Evolutionary conservation across 2,329 filamentous ascomycete genomes (phyloP).

Genomic region (Venturia asperata): DNA sequence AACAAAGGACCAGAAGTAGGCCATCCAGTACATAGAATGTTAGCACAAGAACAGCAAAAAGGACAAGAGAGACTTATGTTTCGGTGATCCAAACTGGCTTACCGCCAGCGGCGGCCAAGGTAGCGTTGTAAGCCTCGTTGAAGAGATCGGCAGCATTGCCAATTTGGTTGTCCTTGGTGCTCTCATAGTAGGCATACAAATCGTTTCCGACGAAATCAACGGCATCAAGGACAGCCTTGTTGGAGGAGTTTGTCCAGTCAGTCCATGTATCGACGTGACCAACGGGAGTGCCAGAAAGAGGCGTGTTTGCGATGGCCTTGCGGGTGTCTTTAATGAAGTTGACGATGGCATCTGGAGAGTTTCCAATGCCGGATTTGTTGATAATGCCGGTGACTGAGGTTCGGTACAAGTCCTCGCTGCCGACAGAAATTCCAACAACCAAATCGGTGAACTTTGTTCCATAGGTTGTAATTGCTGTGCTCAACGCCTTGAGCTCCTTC

Average conservation of each 20-base stretch:
- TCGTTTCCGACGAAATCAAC: conserved; percentile 34
- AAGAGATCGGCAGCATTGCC: conserved; percentile 28
- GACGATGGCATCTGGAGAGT: conserved; percentile 9
- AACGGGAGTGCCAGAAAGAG: conserved; percentile 21
- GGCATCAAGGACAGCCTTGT: conserved; percentile 31
- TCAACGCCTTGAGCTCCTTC: conserved; percentile 31
- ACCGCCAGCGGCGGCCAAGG: conserved; percentile 26
- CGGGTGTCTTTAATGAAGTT: conserved; percentile 19
- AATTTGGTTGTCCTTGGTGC: conserved; percentile 29
- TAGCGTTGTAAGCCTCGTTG: conserved; percentile 27
- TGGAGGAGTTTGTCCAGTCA: conserved; percentile 28
- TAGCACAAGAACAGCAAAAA: neutral
- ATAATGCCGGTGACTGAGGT: conserved; percentile 12
- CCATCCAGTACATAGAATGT: conserved; percentile 18
- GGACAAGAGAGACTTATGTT: conserved; percentile 21
- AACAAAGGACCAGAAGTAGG: conserved; percentile 20
- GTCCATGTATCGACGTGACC: conserved; percentile 33
- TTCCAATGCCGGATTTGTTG: conserved; percentile 17
- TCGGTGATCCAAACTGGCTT: conserved; percentile 34
- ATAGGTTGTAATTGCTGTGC: conserved; percentile 29
- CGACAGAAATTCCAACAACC: conserved; percentile 32
- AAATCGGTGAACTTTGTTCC: conserved; percentile 27
- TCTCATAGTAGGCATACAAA: conserved; percentile 34
- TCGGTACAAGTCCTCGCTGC: conserved; percentile 56
- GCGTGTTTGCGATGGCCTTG: conserved; percentile 23